Percentiles rank a stretch among this genome's conserved stretches.
phyloP scores from a whole-genome alignment of 805 yeast species.

The Wickerhamiella kazuoi region DNA sequence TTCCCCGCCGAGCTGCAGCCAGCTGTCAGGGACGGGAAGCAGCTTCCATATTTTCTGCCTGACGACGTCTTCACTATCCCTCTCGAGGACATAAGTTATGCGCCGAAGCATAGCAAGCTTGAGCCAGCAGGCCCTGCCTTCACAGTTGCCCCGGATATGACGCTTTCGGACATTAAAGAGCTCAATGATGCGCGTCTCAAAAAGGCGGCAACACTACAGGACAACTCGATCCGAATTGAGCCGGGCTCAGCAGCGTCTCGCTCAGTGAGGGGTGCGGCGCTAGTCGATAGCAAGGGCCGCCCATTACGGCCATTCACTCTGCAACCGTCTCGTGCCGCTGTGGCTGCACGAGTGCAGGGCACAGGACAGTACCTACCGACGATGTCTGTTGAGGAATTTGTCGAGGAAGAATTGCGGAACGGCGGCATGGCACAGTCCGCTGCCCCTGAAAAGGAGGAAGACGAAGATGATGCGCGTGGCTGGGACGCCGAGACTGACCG shows the following conservation, averaged over 20 bases:
- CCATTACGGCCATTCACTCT: constrained; percentile 73
- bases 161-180: neutral
- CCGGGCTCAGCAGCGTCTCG: neutral
- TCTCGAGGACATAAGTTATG: neutral
- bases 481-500: constrained; percentile 54
- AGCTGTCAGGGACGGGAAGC: neutral
- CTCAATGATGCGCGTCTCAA: neutral
- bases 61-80: neutral
- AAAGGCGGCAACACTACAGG: neutral
- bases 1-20: neutral
- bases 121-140: neutral
- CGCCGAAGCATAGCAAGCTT: neutral
- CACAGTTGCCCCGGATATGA: neutral
- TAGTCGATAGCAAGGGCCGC: constrained; percentile 34
- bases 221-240: neutral
- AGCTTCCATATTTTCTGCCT: neutral
- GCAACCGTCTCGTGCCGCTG: constrained; percentile 27
- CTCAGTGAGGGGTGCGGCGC: neutral
- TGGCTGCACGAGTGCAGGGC: constrained; percentile 56
- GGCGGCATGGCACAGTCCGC: constrained; percentile 47
- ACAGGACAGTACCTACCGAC: constrained; percentile 89
- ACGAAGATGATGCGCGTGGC: constrained; percentile 44
- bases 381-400: constrained; percentile 80
- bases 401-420: constrained; percentile 68
- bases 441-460: constrained; percentile 26